Evolutionary conservation across 441 rosid genomes (phyloP).

Genomic region (Gossypium trilobum): DNA sequence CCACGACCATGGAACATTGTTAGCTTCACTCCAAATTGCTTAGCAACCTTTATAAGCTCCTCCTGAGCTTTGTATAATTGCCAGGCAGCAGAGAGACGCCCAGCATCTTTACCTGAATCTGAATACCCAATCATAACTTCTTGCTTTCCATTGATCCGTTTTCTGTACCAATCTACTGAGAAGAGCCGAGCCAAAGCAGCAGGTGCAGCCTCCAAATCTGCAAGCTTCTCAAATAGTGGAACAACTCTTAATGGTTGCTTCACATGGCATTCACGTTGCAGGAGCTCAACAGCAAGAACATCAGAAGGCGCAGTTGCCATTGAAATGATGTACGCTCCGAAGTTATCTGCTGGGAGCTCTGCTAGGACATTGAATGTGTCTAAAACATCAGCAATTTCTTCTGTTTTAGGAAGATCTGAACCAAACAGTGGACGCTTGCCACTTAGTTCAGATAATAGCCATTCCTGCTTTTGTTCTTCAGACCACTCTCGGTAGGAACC

Average conservation of each 20-base stretch:
- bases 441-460: constrained; percentile 77
- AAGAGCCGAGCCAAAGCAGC: constrained; percentile 81
- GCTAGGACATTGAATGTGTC: constrained; percentile 77
- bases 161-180: constrained; percentile 80
- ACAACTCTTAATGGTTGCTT: constrained; percentile 79
- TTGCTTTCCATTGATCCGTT: constrained; percentile 80
- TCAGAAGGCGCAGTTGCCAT: constrained; percentile 94
- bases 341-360: constrained; percentile 74
- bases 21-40: constrained; percentile 69
- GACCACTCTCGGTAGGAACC: constrained; percentile 92
- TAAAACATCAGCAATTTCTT: constrained; percentile 77
- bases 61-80: constrained; percentile 90
- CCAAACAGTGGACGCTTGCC: constrained; percentile 89
- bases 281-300: constrained; percentile 88
- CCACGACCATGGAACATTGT: constrained; percentile 98
- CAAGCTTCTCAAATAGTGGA: constrained; percentile 87
- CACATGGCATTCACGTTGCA: constrained; percentile 86
- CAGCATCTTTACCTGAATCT: constrained; percentile 95
- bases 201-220: constrained; percentile 91
- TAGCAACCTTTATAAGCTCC: constrained; percentile 85
- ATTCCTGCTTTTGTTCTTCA: constrained; percentile 70
- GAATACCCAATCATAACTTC: constrained; percentile 99
- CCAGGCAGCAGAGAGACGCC: constrained; percentile 90
- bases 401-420: constrained; percentile 75
- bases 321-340: constrained; percentile 92